A percentile compares a stretch with the other conserved stretches of the same genome.
phyloP scores from a whole-genome alignment of 208 protist genomes.

The Blechomonas ayalai region DNA sequence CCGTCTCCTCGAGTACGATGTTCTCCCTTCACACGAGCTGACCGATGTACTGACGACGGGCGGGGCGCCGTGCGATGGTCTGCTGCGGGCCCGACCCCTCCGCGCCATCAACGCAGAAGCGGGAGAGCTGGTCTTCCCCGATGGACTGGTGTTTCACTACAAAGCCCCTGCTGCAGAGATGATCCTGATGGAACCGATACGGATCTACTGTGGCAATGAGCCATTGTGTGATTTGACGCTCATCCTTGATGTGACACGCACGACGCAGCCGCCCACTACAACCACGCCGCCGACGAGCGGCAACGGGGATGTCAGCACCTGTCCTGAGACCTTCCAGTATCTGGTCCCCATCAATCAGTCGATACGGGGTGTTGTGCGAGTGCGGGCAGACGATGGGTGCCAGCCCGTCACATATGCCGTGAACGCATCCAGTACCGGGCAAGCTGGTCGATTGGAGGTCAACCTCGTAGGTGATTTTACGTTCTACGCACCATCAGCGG shows the following conservation, averaged over 20 bases:
- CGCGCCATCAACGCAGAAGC: neutral
- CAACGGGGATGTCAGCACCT: slow-evolving; percentile 7
- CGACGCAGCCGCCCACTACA: slow-evolving; percentile 12
- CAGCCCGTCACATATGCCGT: slow-evolving; percentile 38
- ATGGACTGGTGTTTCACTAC: slow-evolving; percentile 28
- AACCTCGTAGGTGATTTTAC: slow-evolving; percentile 69
- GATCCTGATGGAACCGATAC: slow-evolving; percentile 21
- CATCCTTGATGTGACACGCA: slow-evolving; percentile 24
- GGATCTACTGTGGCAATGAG: slow-evolving; percentile 34
- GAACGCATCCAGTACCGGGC: slow-evolving; percentile 12
- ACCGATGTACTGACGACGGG: slow-evolving; percentile 7
- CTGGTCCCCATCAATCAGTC: slow-evolving; percentile 34
- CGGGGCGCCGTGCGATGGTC: slow-evolving; percentile 3
- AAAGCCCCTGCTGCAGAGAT: slow-evolving; percentile 28
- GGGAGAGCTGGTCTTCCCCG: slow-evolving; percentile 2
- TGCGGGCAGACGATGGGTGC: slow-evolving; percentile 15
- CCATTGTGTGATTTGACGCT: slow-evolving; percentile 33
- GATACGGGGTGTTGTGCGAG: slow-evolving; percentile 29
- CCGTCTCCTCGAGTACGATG: slow-evolving; percentile 5
- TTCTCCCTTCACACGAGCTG: slow-evolving; percentile 8
- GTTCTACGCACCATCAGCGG: slow-evolving; percentile 36
- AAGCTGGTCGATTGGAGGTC: slow-evolving; percentile 24
- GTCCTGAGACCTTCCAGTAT: slow-evolving; percentile 31
- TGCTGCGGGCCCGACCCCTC: slow-evolving; percentile 4
- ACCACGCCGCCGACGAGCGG: slow-evolving; percentile 9